phyloP scores from a whole-genome alignment of 176 grass and related monocot species.

The bread wheat (Triticum aestivum) region IWGSC_CS_RefSeq_v2.1 NC_057804.1:603820351-603820850 shows the following conservation, averaged over 20 bases:
- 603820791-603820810: not conserved
- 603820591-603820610: not conserved
- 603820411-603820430: not conserved
- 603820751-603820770: not conserved
- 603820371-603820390: not conserved
- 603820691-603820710: not conserved
- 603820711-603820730: not conserved
- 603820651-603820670: not conserved
- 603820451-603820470: not conserved
- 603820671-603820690: not conserved
- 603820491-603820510: not conserved
- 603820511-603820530: not conserved
- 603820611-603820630: not conserved
- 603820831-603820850: not conserved
- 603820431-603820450: not conserved
- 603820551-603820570: not conserved
- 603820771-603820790: not conserved
- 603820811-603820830: not conserved
- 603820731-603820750: not conserved
- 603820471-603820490: not conserved
- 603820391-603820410: not conserved
- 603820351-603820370: not conserved
- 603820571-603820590: not conserved
- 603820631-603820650: not conserved
- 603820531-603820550: not conserved